Evolutionary conservation across 768 basidiomycete genomes (phyloP), one percentile per base, ranked within the genome.

Genomic region (Tephrocybe sp.): DNA sequence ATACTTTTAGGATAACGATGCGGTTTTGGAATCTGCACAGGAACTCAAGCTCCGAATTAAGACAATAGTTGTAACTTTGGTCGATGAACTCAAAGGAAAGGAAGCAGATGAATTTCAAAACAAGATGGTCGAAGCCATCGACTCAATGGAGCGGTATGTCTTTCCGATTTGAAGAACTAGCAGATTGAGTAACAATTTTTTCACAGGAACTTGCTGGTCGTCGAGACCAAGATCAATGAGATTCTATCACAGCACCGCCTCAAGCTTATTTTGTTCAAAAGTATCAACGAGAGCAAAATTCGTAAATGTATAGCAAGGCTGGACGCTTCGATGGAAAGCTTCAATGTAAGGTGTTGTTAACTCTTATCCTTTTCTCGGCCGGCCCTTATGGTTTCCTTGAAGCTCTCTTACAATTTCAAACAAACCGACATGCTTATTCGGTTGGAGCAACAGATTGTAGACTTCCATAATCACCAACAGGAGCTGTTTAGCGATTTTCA

Each of bases 21-120:
- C 33, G 3, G 44, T 27, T 38, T 18, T 54, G 9, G 43, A 54
- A 16, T 38, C 43, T 2, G 53, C 53, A 7, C 38, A 49, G 10
- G 53, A 49, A 22, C 44, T 54, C 24, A 54, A 49, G 29, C 7
- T 42, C 15, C 48, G 53, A 23, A 42, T 54, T 19, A 34, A 46
- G 40, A 23, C 36, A 25, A 21, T 48, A 3, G 16, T 53, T 9
- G 33, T 30, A 1, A 16, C 45, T 12, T 25, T 54, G 23, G 48
- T 54, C 25, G n/a, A 49, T 24, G 48, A 41, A 25, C 11, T 54
- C 19, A 54, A 54, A 25, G 53, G 39, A 25, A 54, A 49, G 48
- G 45, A 36, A 18, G 39, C 12, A 12, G 40, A 42, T 2, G 50
- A 52, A 16, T 6, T 46, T 6, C 31, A 46, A 5, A 40, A n/a